These are phyloP conservation scores for Gnomoniopsis smithogilvyi DNA, from an alignment of 2,329 filamentous ascomycete genomes.

Conservation along the genomic window DNA sequence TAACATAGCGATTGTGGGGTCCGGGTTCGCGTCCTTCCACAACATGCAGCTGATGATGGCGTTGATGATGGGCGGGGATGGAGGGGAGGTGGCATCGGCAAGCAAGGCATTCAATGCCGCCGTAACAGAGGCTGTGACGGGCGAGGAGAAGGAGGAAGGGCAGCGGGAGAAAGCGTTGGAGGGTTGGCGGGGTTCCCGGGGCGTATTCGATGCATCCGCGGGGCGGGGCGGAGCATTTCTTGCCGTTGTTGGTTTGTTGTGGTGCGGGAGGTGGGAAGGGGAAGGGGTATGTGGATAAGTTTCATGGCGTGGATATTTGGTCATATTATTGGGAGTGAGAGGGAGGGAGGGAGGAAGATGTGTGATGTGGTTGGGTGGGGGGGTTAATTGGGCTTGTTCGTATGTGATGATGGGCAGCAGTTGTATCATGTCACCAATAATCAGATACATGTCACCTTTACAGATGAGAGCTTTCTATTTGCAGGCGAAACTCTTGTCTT, in stretches of 20 bases:
- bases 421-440: no score
- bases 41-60: constrained; percentile 47
- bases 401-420: no score
- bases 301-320: background rate
- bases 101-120: constrained; percentile 43
- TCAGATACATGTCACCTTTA: no score
- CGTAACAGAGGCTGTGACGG: constrained; percentile 38
- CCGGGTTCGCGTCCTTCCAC: constrained; percentile 57
- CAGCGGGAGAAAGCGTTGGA: constrained; percentile 38
- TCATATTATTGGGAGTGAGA: background rate
- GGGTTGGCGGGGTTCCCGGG: constrained; percentile 45
- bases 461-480: no score
- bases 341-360: no score
- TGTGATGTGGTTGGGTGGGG: no score
- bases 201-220: constrained; percentile 53
- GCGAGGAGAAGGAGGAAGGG: constrained; percentile 23
- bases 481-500: no score
- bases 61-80: constrained; percentile 19
- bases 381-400: no score
- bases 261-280: background rate
- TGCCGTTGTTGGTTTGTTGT: constrained; percentile 52
- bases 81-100: constrained; percentile 24
- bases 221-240: constrained; percentile 53
- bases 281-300: background rate
- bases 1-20: constrained; percentile 58